phyloP scores from a whole-genome alignment of 2,329 filamentous ascomycete species.

The Drechslerella coelobrocha region DNA sequence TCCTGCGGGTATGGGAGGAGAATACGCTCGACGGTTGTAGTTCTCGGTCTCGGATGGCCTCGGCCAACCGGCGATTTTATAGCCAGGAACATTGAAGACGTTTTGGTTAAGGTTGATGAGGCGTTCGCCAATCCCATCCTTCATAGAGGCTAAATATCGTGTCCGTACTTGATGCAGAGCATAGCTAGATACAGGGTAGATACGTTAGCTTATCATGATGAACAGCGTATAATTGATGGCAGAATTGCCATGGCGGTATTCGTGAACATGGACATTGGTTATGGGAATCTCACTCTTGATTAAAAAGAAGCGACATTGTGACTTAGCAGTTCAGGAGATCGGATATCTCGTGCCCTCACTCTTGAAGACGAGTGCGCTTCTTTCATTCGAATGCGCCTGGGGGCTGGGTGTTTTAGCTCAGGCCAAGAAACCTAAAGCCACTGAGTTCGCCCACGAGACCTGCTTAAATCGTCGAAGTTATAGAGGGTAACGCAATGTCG shows the following conservation, averaged over 20 bases:
- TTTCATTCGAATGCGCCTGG: conserved; percentile 8
- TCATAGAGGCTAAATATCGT: conserved; percentile 78
- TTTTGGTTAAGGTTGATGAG: conserved; percentile 80
- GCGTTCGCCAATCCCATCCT: conserved; percentile 83
- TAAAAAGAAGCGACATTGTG: conserved; percentile 42
- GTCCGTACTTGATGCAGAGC: conserved; percentile 82
- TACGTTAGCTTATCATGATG: background rate
- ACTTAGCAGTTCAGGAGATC: conserved; percentile 5
- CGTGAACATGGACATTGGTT: background rate
- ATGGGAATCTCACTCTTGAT: conserved; percentile 34
- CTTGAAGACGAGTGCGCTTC: background rate
- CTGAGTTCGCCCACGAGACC: background rate
- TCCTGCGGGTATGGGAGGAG: conserved; percentile 82
- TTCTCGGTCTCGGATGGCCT: conserved; percentile 70
- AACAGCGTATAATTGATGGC: background rate
- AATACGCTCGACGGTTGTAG: conserved; percentile 74
- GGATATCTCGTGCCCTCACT: conserved; percentile 23
- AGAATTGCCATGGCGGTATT: background rate
- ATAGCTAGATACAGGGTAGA: conserved; percentile 64
- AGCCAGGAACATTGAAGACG: conserved; percentile 79
- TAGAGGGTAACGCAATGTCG: conserved; percentile 13
- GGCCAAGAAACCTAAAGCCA: background rate
- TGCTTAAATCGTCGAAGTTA: conserved; percentile 1
- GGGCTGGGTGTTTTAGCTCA: background rate
- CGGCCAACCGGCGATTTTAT: conserved; percentile 82